A percentile compares a stretch with the other conserved stretches of the same genome.
Conservation (phyloP, 78 protist genomes). For the Dictyostelium capitatum region DNA sequence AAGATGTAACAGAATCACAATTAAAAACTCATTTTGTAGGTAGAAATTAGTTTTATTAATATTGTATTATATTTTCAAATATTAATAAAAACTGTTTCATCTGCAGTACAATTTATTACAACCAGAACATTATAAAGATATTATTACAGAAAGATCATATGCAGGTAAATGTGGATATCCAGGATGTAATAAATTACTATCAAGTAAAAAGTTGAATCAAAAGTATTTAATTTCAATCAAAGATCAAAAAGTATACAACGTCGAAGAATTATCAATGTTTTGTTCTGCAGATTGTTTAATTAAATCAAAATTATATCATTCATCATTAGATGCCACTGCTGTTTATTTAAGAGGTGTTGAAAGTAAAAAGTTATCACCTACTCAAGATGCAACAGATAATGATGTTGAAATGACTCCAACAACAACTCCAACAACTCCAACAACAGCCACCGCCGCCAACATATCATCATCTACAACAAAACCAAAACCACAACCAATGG, state of each 20-base stretch:
- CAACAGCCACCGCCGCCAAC: background rate
- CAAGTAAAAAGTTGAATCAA: background rate
- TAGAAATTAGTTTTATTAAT: background rate
- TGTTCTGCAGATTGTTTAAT: conserved; percentile 63
- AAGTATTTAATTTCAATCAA: conserved; percentile 46
- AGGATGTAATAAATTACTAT: conserved; percentile 10
- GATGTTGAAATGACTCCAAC: background rate
- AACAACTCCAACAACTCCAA: background rate
- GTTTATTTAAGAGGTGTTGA: conserved; percentile 35
- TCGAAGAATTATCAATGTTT: conserved; percentile 60
- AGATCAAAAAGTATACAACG: conserved; percentile 57
- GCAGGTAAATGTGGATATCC: conserved; percentile 63
- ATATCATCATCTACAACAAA: background rate
- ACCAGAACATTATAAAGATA: conserved; percentile 56
- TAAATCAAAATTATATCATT: conserved; percentile 37
- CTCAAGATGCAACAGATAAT: background rate
- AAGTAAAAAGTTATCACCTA: background rate
- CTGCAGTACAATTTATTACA: conserved; percentile 23
- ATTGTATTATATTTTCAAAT: background rate
- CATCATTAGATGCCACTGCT: conserved; percentile 45
- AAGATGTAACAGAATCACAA: background rate
- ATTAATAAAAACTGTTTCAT: background rate
- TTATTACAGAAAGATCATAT: conserved; percentile 37
- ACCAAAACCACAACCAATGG: background rate
- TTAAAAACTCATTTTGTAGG: conserved; percentile 35